A percentile compares a stretch with the other conserved stretches of the same genome.
Evolutionary conservation across 495 filamentous ascomycete genomes (phyloP).

Genomic region (Stereocaulon alpinum): DNA sequence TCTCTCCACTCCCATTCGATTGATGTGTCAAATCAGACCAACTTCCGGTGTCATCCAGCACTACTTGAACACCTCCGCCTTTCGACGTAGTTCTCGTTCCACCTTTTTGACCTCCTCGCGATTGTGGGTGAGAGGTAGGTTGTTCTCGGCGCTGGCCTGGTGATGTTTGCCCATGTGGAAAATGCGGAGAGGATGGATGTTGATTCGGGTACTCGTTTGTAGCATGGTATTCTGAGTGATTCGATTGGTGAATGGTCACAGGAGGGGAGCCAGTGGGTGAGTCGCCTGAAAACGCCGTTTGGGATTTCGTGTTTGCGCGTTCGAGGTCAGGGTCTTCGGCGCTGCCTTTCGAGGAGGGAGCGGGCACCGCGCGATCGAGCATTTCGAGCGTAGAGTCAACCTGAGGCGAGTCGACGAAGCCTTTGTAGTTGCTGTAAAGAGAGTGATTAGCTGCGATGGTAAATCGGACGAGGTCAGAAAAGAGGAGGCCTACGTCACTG

Average conservation of each 20-base stretch:
- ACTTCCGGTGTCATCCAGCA: slow-evolving; percentile 74
- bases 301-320: slow-evolving; percentile 4
- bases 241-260: slow-evolving; percentile 13
- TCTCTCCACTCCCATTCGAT: slow-evolving; percentile 51
- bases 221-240: slow-evolving; percentile 21
- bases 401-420: slow-evolving; percentile 14
- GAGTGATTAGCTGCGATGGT: background rate
- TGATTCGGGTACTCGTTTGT: slow-evolving; percentile 12
- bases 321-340: slow-evolving; percentile 17
- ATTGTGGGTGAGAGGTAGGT: background rate
- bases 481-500: slow-evolving; percentile 55
- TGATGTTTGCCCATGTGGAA: slow-evolving; percentile 1
- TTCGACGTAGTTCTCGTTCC: slow-evolving; percentile 54
- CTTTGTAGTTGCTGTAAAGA: slow-evolving; percentile 20
- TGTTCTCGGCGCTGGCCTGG: slow-evolving; percentile 25
- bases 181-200: slow-evolving; percentile 15
- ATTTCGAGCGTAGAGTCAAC: slow-evolving; percentile 16
- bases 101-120: slow-evolving; percentile 18
- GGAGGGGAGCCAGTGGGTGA: slow-evolving; percentile 17
- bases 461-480: slow-evolving; percentile 14
- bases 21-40: slow-evolving; percentile 85
- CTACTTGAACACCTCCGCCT: slow-evolving; percentile 81
- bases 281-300: slow-evolving; percentile 6
- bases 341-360: slow-evolving; percentile 20
- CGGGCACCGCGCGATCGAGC: slow-evolving; percentile 15